phyloP scores from a whole-genome alignment of 495 filamentous ascomycete genomes.

The Parachaetomium inaequale region DNA sequence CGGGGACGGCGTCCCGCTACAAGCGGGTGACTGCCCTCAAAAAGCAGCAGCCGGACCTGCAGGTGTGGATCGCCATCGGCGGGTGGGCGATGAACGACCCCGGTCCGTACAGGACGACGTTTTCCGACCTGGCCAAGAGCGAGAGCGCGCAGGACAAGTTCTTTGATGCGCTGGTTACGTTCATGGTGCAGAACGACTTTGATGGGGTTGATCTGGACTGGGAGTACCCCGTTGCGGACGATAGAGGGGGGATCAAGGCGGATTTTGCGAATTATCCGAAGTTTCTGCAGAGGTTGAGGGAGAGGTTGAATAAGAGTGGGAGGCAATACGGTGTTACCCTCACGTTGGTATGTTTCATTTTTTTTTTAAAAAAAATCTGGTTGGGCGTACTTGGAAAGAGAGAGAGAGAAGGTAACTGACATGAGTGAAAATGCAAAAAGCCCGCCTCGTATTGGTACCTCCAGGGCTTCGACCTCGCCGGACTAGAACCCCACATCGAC shows the following conservation, averaged over 20 bases:
- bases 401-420: not conserved
- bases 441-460: conserved; percentile 23
- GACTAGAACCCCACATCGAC: conserved; percentile 16
- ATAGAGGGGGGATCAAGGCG: conserved; percentile 29
- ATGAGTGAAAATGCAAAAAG: not conserved
- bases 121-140: too few species aligned
- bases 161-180: too few species aligned
- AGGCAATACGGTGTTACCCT: conserved; percentile 18
- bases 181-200: too few species aligned
- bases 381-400: too few species aligned
- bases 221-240: conserved; percentile 24
- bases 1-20: not conserved
- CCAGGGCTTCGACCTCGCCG: conserved; percentile 23
- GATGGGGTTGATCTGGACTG: too few species aligned
- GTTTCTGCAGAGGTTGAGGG: conserved; percentile 23
- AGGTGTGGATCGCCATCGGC: conserved; percentile 39
- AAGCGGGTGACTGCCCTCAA: conserved; percentile 22
- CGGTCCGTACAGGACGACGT: not conserved
- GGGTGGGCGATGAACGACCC: conserved; percentile 45
- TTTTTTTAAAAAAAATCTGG: too few species aligned
- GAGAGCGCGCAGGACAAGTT: too few species aligned
- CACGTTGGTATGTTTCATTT: not conserved
- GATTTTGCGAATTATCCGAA: conserved; percentile 32
- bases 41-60: conserved; percentile 22
- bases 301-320: conserved; percentile 15